phyloP scores from a whole-genome alignment of 176 grass and related monocot genomes.

The Tillandsia fasciculata region DNA sequence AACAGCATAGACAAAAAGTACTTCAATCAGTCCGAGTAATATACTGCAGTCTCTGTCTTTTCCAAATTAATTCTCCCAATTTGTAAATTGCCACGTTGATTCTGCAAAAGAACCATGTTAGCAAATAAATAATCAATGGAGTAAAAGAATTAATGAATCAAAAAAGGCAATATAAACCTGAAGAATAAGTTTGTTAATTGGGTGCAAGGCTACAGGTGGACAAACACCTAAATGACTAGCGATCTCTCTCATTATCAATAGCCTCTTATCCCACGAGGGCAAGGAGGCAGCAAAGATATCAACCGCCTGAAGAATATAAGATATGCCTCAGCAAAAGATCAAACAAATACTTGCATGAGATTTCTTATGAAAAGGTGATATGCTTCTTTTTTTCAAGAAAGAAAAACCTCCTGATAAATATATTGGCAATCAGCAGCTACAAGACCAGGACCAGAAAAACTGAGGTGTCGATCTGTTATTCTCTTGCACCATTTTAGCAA shows the following conservation, averaged over 20 bases:
- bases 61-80: conserved; percentile 73
- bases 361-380: too few species aligned
- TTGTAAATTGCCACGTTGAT: conserved; percentile 37
- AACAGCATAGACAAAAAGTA: conserved; percentile 1
- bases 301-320: conserved; percentile 40
- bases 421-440: conserved; percentile 35
- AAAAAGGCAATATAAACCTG: conserved; percentile 36
- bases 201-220: conserved; percentile 25
- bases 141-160: conserved; percentile 5
- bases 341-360: neutral
- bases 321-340: conserved; percentile 13
- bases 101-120: conserved; percentile 35
- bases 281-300: conserved; percentile 73
- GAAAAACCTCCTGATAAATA: conserved; percentile 71
- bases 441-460: conserved; percentile 37
- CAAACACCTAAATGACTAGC: conserved; percentile 36
- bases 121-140: conserved; percentile 3
- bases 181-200: conserved; percentile 51
- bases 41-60: conserved; percentile 45
- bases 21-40: neutral
- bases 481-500: conserved; percentile 97
- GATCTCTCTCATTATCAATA: conserved; percentile 60
- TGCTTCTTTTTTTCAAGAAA: neutral
- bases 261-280: conserved; percentile 45
- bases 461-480: conserved; percentile 42